Percentiles rank a stretch among this genome's conserved stretches.
These are phyloP conservation scores for Heteromeles arbutifolia DNA, from an alignment of 306 rosid species.

Conservation along the genomic window DNA sequence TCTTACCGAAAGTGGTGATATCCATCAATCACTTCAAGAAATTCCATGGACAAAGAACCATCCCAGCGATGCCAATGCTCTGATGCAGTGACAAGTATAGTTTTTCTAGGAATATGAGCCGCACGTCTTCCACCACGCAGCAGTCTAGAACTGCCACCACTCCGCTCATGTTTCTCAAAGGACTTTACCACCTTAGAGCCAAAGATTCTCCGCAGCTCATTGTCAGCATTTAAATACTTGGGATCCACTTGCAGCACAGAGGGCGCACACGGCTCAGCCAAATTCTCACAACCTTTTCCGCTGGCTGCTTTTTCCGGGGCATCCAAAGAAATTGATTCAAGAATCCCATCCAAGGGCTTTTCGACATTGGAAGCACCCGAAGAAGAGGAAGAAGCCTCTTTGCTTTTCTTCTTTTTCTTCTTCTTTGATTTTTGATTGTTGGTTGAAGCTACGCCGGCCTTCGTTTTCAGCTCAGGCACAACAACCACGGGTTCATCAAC, in stretches of 20 bases:
- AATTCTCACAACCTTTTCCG: slow-evolving; percentile 19
- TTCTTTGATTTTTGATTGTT: slow-evolving; percentile 62
- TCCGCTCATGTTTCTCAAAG: slow-evolving; percentile 69
- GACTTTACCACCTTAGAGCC: slow-evolving; percentile 94
- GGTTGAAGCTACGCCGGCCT: slow-evolving; percentile 26
- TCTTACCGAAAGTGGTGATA: slow-evolving; percentile 63
- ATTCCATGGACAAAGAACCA: slow-evolving; percentile 83
- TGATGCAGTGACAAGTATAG: slow-evolving; percentile 68
- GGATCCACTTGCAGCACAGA: slow-evolving; percentile 66
- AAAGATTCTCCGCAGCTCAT: slow-evolving; percentile 84
- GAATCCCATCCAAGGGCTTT: slow-evolving; percentile 48
- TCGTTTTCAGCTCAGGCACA: slow-evolving; percentile 19
- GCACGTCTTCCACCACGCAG: slow-evolving; percentile 69
- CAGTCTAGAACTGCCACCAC: slow-evolving; percentile 74
- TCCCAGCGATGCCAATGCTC: slow-evolving; percentile 89
- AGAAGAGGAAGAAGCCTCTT: slow-evolving; percentile 39
- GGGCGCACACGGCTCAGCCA: slow-evolving; percentile 29
- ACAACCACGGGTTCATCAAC: slow-evolving; percentile 1
- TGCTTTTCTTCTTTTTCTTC: slow-evolving; percentile 80
- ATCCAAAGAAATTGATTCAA: slow-evolving; percentile 49
- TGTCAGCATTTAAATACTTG: slow-evolving; percentile 78
- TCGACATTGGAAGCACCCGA: slow-evolving; percentile 30
- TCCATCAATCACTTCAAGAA: slow-evolving; percentile 53
- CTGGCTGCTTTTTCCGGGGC: slow-evolving; percentile 23
- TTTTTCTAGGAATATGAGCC: slow-evolving; percentile 56